A percentile compares a stretch with the other conserved stretches of the same genome.
Evolutionary conservation across 148 eudicot genomes (phyloP).

Genomic region (Rhododendron simsii): DNA sequence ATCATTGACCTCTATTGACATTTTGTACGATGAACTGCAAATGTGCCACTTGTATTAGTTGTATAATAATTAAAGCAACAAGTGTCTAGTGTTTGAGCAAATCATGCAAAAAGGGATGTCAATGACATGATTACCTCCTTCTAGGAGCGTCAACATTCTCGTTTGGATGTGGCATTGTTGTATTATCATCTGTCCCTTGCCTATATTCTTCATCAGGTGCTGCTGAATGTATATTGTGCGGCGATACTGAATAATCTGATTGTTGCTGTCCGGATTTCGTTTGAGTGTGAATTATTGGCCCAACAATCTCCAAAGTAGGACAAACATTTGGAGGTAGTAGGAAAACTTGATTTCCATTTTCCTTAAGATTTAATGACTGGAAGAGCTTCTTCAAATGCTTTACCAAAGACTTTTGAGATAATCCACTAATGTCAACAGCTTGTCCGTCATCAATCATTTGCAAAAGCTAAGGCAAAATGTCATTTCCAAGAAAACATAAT

Average conservation of each 20-base stretch:
- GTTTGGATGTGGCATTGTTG: conserved; percentile 17
- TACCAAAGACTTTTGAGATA: conserved; percentile 73
- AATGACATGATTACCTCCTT: conserved; percentile 43
- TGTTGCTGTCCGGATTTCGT: conserved; percentile 28
- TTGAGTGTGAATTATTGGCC: conserved; percentile 45
- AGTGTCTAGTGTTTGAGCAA: background rate
- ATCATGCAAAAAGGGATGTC: background rate
- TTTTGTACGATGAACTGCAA: background rate
- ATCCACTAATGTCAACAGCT: conserved; percentile 91
- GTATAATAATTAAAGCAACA: background rate
- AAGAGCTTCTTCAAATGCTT: conserved; percentile 77
- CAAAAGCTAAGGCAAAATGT: conserved; percentile 52
- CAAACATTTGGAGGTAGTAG: conserved; percentile 57
- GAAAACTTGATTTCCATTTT: conserved; percentile 65
- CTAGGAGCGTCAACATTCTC: conserved; percentile 53
- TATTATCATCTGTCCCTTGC: conserved; percentile 26
- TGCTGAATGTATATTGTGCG: conserved; percentile 17
- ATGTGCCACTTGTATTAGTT: background rate
- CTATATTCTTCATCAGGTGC: conserved; percentile 24
- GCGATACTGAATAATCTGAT: conserved; percentile 17
- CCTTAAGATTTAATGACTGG: conserved; percentile 67
- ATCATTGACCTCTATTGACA: background rate
- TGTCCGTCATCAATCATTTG: conserved; percentile 90
- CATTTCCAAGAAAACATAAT: conserved; percentile 3
- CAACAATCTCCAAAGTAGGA: conserved; percentile 72